These are phyloP conservation scores for Claviceps arundinis DNA, from an alignment of 2,329 filamentous ascomycete species.

Conservation along the genomic window DNA sequence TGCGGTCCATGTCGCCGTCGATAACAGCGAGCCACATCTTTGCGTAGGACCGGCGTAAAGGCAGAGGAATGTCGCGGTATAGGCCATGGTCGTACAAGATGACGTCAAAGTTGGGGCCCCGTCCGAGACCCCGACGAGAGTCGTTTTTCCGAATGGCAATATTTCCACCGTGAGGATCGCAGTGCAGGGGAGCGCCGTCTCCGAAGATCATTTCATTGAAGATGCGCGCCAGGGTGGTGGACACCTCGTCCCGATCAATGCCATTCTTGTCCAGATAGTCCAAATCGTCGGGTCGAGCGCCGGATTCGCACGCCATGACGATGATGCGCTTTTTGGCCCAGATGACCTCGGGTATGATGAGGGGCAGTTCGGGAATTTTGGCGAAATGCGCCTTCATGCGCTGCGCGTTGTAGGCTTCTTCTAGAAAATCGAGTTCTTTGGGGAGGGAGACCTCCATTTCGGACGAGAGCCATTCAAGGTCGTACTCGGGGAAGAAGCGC, in stretches of 20 bases:
- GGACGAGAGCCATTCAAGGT: slow-evolving; percentile 85
- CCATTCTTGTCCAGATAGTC: slow-evolving; percentile 70
- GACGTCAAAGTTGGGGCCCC: slow-evolving; percentile 73
- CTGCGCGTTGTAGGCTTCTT: slow-evolving; percentile 73
- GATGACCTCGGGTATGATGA: slow-evolving; percentile 79
- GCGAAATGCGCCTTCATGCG: slow-evolving; percentile 72
- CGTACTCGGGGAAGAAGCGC: slow-evolving; percentile 92
- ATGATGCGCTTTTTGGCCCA: slow-evolving; percentile 83
- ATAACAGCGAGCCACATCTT: slow-evolving; percentile 97
- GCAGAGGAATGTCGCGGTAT: slow-evolving; percentile 78
- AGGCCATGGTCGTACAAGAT: slow-evolving; percentile 95
- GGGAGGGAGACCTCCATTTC: slow-evolving; percentile 90
- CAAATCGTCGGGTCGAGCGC: slow-evolving; percentile 77
- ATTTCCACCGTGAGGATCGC: slow-evolving; percentile 93
- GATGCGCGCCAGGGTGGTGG: slow-evolving; percentile 74
- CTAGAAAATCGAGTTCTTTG: slow-evolving; percentile 78
- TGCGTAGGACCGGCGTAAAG: slow-evolving; percentile 73
- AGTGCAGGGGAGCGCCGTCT: slow-evolving; percentile 75
- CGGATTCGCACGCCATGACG: slow-evolving; percentile 88
- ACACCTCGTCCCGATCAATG: slow-evolving; percentile 92
- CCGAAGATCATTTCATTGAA: slow-evolving; percentile 99
- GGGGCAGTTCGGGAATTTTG: slow-evolving; percentile 56
- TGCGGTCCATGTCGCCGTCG: slow-evolving; percentile 69
- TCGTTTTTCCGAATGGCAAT: slow-evolving; percentile 77
- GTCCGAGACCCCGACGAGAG: slow-evolving; percentile 33